Evolutionary conservation across 441 rosid genomes (phyloP), one percentile per base, ranked within the genome.

Genomic region (Rhodomyrtus psidioides): DNA sequence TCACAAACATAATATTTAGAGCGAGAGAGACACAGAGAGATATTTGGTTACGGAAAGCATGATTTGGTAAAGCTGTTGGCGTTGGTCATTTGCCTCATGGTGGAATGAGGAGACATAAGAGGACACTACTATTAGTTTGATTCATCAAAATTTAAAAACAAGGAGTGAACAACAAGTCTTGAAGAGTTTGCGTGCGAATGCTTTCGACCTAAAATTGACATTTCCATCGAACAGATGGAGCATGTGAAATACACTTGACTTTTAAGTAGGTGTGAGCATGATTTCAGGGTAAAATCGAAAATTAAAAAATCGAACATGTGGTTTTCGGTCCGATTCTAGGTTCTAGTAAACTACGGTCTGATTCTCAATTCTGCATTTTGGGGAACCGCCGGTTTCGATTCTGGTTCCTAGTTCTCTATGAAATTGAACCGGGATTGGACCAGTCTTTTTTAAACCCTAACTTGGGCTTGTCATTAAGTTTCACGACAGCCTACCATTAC

Each of bases 1-100:
- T 16, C 6, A 30, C 2, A 62, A 28, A 65, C 12, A 28, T 6
- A 28, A 28, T 28, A 14, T 17, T 7, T 5, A 7, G 74, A 60
- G 12, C 2, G 6, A 60, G 3, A 2, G 6, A 1, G 7, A 8
- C 5, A 2, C 15, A 30, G 44, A 7, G 6, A 34, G 7, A 5
- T 14, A 9, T 9, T 16, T 12, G 49, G 26, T 2, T 19, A 65
- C 15, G 7, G 30, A 9, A 65, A 9, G 26, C 44, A 9, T 30
- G 76, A 5, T 65, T 30, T 17, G 76, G 46, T 28, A 5, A 30
- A 65, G 76, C 1, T 30, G 30, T 65, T 34, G 76, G 76, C 6
- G 14, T 12, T 19, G 76, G 7, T 26, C 76, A 19, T 34, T 65
- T 65, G 15, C 8, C 76, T 65, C 6, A 1, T 21, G 26, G 76